Evolutionary conservation across 257 asterid genomes (phyloP), one percentile per base, ranked within the genome.

Genomic region (Solanum megistacrolobum): DNA sequence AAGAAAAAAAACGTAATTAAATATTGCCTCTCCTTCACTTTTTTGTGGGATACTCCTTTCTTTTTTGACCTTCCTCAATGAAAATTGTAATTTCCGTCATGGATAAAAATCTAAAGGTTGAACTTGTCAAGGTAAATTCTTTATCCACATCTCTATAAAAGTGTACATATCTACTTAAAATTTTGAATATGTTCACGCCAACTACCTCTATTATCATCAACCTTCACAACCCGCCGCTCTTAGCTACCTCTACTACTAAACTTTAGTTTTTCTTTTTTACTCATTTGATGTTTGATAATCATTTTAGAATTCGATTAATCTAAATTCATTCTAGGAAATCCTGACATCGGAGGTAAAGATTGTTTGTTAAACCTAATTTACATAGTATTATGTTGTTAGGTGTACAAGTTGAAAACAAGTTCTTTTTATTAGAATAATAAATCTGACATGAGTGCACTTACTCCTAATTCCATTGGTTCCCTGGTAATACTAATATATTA

Each of bases 401-500:
- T 46, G 52, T 23, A 65, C 46, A 36, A 65, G 79, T 86, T 43
- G 66, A 43, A 27, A 79, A 79, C 20, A 48, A 46, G 55, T 18
- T 55, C n/a, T 2, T 48, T 13, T 27, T 71, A 31, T 29, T 1
- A 82, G 69, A 82, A 46, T 82, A 48, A 48, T 3, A 82, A 82
- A 18, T 82, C 89, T 91, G 93, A 93, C 94, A 87, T 86, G 93
- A 71, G 12, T 46, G 94, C 96, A 93, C 83, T 90, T 89, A 83
- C 36, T 87, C 79, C 86, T 41, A 87, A 48, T 86, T 60, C 83
- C 91, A 91, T 92, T 91, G 94, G 94, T 90, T 90, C 39, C 35
- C 13, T 25, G 8, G 39, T 86, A n/a, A 65, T 34, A 41, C 83
- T 68, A 86, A 88, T 85, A 18, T 38, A 46, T 83, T 66, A 48